These are phyloP conservation scores for Sedum album DNA, from an alignment of 164 flowering plant species.

Conservation along the genomic window DNA sequence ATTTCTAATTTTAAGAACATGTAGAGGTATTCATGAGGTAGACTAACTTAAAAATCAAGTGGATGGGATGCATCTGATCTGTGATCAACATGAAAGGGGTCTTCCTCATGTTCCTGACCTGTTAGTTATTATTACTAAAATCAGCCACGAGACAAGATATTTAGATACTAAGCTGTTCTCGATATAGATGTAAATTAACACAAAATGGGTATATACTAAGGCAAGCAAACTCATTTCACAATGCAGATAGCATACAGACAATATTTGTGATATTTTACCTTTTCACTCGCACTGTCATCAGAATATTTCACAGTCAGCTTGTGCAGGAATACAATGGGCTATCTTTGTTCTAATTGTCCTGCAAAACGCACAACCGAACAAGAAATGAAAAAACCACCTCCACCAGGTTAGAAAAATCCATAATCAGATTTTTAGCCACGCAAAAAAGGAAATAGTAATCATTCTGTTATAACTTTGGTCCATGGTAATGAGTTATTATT, in stretches of 20 bases:
- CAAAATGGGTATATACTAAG: not conserved
- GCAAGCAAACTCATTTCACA: not conserved
- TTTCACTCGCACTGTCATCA: not conserved
- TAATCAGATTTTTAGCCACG: not conserved
- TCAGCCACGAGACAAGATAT: not conserved
- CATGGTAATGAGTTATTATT: not conserved
- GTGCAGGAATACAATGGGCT: not conserved
- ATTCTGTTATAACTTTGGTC: not conserved
- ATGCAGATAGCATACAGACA: not conserved
- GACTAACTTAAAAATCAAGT: not conserved
- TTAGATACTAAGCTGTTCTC: not conserved
- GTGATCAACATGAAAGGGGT: not conserved
- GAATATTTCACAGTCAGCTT: not conserved
- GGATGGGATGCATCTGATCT: conserved; percentile 2
- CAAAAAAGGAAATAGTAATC: not conserved
- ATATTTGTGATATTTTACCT: not conserved
- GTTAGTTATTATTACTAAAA: not conserved
- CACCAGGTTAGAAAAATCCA: conserved; percentile 4
- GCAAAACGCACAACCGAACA: not conserved
- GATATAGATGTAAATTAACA: not conserved
- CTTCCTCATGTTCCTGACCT: not conserved
- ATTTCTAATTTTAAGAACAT: not conserved
- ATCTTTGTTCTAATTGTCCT: conserved; percentile 1
- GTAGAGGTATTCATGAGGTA: conserved; percentile 2
- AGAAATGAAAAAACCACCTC: not conserved